Base-by-base conservation (phyloP, 2,329 filamentous ascomycete genomes). In the Aureobasidium sp. region DNA sequence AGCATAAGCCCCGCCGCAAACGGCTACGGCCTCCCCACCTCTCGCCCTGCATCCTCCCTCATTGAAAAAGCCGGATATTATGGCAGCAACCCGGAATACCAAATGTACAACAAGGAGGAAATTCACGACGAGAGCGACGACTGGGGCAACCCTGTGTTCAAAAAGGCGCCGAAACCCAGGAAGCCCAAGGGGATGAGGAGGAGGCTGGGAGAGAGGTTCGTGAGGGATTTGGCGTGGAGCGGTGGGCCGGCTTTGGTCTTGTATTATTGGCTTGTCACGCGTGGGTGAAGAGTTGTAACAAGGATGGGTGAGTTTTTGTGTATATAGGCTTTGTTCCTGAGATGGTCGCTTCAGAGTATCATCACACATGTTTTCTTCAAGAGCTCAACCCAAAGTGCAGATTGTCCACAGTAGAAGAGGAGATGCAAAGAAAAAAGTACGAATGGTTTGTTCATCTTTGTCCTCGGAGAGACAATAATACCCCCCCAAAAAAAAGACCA, bases 241-340 rank as follows among this genome's bases (percentile, higher is more conserved):
- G 74, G 74, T 5, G 80, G 79, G 75, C 78, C 86, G 66, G 81
- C 80, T 17, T 66, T 83, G 39, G 59, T 72, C 12, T 82, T 83
- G 66, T 93, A 86, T 74, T 74, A 74, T 25, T 87, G 82, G 70
- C 69, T 91, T 60, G 74, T 84, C 54, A 81, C 78, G 70, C 38
- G 17, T n/a, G n/a, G n/a, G n/a, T n/a, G n/a, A n/a, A n/a, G n/a
- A n/a, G n/a, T n/a, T n/a, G n/a, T n/a, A n/a, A n/a, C n/a, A n/a
- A n/a, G n/a, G n/a, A n/a, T n/a, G n/a, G n/a, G n/a, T n/a, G n/a
- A n/a, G n/a, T n/a, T n/a, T n/a, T n/a, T n/a, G n/a, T n/a, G n/a
- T n/a, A n/a, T n/a, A n/a, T n/a, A n/a, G n/a, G n/a, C n/a, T n/a
- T n/a, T n/a, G n/a, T n/a, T n/a, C n/a, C n/a, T n/a, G n/a, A n/a